Evolutionary conservation across 495 filamentous ascomycete species (phyloP).

Genomic region (Hypoxylon trugodes): DNA sequence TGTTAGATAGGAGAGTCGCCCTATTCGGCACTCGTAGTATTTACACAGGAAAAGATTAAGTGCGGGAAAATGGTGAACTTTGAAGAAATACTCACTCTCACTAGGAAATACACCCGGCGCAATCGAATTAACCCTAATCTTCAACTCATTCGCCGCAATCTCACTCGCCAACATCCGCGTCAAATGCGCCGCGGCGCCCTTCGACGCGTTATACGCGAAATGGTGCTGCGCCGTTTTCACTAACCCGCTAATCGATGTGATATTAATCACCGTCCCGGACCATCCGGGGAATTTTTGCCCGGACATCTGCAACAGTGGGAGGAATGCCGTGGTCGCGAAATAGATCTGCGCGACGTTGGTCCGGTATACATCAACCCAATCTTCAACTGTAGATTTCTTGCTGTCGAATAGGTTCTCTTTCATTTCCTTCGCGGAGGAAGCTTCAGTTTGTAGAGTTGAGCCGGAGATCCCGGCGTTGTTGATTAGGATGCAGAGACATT

Average conservation of each 20-base stretch:
- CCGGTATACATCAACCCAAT: constrained; percentile 78
- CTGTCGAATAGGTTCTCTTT: constrained; percentile 68
- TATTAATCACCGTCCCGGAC: constrained; percentile 77
- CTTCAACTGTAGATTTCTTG: constrained; percentile 72
- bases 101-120: constrained; percentile 80
- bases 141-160: constrained; percentile 74
- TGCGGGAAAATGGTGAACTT: neutral
- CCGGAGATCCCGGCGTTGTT: constrained; percentile 73
- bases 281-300: constrained; percentile 58
- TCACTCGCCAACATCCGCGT: constrained; percentile 74
- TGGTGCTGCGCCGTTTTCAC: constrained; percentile 75
- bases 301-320: constrained; percentile 70
- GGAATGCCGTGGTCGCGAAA: constrained; percentile 76
- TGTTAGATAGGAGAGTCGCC: too few relatives aligned
- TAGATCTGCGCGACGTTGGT: constrained; percentile 85
- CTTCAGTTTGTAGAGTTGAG: constrained; percentile 62
- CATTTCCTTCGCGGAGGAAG: constrained; percentile 58
- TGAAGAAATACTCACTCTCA: constrained; percentile 48
- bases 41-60: neutral
- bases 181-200: constrained; percentile 80
- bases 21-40: too few relatives aligned
- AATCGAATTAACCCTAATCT: constrained; percentile 75
- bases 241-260: constrained; percentile 78
- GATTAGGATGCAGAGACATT: constrained; percentile 74
- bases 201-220: constrained; percentile 77